A percentile compares a stretch with the other conserved stretches of the same genome.
Conservation (phyloP, 306 rosid species). For the Quercus alba region DNA sequence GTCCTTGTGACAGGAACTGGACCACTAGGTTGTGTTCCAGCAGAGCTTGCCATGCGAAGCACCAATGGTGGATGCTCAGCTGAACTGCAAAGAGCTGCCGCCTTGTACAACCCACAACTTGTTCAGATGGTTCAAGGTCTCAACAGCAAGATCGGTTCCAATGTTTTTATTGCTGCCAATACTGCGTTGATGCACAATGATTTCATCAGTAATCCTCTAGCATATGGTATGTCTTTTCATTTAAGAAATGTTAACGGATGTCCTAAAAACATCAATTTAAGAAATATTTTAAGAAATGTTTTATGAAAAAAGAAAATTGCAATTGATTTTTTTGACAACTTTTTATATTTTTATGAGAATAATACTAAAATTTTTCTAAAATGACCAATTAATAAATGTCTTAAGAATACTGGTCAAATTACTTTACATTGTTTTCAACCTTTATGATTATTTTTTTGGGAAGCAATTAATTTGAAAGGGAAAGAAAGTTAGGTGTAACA, state of each 20-base stretch:
- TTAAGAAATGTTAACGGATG: too few relatives aligned
- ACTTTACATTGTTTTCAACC: too few relatives aligned
- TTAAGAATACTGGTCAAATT: too few relatives aligned
- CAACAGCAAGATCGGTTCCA: slow-evolving; percentile 43
- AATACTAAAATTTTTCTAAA: too few relatives aligned
- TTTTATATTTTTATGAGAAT: too few relatives aligned
- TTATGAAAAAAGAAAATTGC: too few relatives aligned
- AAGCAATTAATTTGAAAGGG: too few relatives aligned
- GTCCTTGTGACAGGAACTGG: slow-evolving; percentile 74
- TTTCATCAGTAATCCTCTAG: slow-evolving; percentile 51
- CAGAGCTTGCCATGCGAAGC: slow-evolving; percentile 59
- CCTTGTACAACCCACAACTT: slow-evolving; percentile 66
- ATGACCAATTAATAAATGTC: too few relatives aligned
- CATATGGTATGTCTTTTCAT: slow-evolving; percentile 37
- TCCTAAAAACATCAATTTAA: too few relatives aligned
- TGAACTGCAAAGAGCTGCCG: slow-evolving; percentile 64
- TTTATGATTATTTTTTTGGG: too few relatives aligned
- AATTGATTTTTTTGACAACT: too few relatives aligned
- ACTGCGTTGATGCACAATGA: slow-evolving; percentile 60
- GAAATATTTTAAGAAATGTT: accelerated
- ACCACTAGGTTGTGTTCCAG: slow-evolving; percentile 77
- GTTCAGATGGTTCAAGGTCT: slow-evolving; percentile 33
- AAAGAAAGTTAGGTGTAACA: too few relatives aligned
- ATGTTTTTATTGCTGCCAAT: slow-evolving; percentile 58
- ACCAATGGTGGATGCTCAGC: slow-evolving; percentile 46